phyloP scores from a whole-genome alignment of 495 filamentous ascomycete genomes.

The Trichoderma virens region DNA sequence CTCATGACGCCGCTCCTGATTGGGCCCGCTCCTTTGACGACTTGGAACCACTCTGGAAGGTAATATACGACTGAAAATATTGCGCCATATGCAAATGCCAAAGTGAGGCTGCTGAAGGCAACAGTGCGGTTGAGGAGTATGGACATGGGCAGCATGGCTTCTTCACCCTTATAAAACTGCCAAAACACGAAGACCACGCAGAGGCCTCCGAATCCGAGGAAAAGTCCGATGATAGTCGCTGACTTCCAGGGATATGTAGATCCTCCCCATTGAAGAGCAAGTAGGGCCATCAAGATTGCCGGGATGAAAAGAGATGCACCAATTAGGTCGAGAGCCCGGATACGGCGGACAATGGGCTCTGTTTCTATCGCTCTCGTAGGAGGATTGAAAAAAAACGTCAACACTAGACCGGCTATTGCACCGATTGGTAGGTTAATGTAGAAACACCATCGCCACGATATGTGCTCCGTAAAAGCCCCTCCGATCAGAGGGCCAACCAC shows the following conservation, averaged over 20 bases:
- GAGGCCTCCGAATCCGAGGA: slow-evolving; percentile 38
- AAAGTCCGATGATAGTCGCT: slow-evolving; percentile 28
- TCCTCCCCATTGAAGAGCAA: slow-evolving; percentile 49
- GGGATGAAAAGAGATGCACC: slow-evolving; percentile 44
- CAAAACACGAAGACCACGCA: slow-evolving; percentile 36
- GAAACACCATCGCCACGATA: slow-evolving; percentile 35
- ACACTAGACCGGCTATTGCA: slow-evolving; percentile 22
- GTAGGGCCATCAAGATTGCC: slow-evolving; percentile 37
- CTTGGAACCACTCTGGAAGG: slow-evolving; percentile 62
- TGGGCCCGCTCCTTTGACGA: slow-evolving; percentile 39
- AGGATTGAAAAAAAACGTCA: slow-evolving; percentile 30
- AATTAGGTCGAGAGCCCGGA: slow-evolving; percentile 38
- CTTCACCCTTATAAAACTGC: slow-evolving; percentile 40
- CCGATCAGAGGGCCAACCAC: slow-evolving; percentile 47
- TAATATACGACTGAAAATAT: slow-evolving; percentile 26
- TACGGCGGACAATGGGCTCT: slow-evolving; percentile 15
- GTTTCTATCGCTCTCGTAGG: slow-evolving; percentile 32
- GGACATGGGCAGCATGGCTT: slow-evolving; percentile 33
- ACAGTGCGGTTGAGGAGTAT: slow-evolving; percentile 20
- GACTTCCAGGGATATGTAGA: slow-evolving; percentile 41
- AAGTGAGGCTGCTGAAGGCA: slow-evolving; percentile 21
- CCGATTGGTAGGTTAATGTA: slow-evolving; percentile 41
- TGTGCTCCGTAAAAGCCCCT: slow-evolving; percentile 47
- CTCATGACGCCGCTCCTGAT: slow-evolving; percentile 42
- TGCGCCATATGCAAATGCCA: slow-evolving; percentile 19